Evolutionary conservation across 495 filamentous ascomycete genomes (phyloP), one percentile per base, ranked within the genome.

Genomic region (Xylaria longipes): DNA sequence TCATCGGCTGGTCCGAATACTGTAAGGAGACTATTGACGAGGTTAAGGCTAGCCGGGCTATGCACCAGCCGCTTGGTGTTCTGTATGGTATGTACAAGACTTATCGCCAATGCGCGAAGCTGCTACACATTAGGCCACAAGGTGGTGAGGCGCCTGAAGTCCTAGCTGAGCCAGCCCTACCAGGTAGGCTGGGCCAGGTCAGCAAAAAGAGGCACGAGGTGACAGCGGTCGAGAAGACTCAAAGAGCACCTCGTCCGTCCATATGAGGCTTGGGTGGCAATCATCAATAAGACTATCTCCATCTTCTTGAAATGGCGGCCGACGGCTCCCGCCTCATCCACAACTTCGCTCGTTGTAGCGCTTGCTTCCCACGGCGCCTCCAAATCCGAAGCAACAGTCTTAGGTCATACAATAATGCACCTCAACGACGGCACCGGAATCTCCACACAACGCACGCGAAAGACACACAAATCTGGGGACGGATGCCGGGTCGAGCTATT

Each of bases 161-260:
- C 69, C 69, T 71, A 71, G 69, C 69, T 71, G 69, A 71, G 41
- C 41, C 69, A 71, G 69, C 69, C 69, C 50, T 71, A 66, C 69
- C 31, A 60, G 69, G 60, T 60, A 64, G 58, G 25, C 61, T 37
- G 37, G 52, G 1, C 50, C 6, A 71, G 62, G 50, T 60, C 48
- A 66, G 69, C 61, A 56, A 33, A 56, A 33, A 64, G 46, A 56
- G 48, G 25, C 45, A 20, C 11, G 48, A 52, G 25, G 20, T 22
- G 45, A 62, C n/a, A 41, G 22, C 22, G 22, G 11, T 63, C 60
- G 31, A 66, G 29, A 43, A 65, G 62, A 20, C 35, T 65, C 15
- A 27, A 45, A 60, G 56, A 69, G 39, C 54, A 46, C 29, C 57
- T 37, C 57, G 3, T 35, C 12, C 43, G 7, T 37, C 27, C 52